phyloP scores from a whole-genome alignment of 306 rosid genomes.

The Dryas drummondii region DNA sequence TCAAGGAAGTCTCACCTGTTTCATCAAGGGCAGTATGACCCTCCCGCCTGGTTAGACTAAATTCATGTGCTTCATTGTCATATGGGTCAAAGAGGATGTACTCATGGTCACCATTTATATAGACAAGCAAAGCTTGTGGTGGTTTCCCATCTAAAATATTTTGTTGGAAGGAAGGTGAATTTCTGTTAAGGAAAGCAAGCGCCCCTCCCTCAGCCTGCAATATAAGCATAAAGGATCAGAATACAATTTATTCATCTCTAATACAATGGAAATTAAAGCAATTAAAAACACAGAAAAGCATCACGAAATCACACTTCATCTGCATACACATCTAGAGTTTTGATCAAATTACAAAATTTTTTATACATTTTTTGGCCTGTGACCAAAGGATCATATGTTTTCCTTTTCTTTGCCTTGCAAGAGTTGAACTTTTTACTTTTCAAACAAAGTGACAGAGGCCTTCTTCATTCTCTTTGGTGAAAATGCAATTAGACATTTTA shows the following conservation, averaged over 20 bases:
- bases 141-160: slow-evolving; percentile 37
- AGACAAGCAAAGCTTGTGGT: slow-evolving; percentile 49
- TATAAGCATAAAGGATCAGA: not conserved
- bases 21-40: slow-evolving; percentile 50
- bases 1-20: slow-evolving; percentile 53
- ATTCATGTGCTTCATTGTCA: slow-evolving; percentile 46
- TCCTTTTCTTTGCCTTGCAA: not conserved
- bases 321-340: not conserved
- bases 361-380: not conserved
- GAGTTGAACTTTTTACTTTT: slow-evolving; percentile 4
- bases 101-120: slow-evolving; percentile 75
- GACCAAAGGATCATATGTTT: not conserved
- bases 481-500: not conserved
- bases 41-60: slow-evolving; percentile 35
- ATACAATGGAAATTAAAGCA: not conserved
- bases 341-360: not conserved
- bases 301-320: not conserved
- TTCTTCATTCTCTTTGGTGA: not conserved
- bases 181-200: slow-evolving; percentile 59
- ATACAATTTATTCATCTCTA: slow-evolving; percentile 1
- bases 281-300: not conserved
- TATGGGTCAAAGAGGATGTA: slow-evolving; percentile 66
- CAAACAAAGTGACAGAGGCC: not conserved
- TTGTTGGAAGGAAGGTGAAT: slow-evolving; percentile 32
- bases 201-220: slow-evolving; percentile 85